Base-by-base conservation (phyloP, 169 alveolate species). In the Cryptosporidium meleagridis region DNA sequence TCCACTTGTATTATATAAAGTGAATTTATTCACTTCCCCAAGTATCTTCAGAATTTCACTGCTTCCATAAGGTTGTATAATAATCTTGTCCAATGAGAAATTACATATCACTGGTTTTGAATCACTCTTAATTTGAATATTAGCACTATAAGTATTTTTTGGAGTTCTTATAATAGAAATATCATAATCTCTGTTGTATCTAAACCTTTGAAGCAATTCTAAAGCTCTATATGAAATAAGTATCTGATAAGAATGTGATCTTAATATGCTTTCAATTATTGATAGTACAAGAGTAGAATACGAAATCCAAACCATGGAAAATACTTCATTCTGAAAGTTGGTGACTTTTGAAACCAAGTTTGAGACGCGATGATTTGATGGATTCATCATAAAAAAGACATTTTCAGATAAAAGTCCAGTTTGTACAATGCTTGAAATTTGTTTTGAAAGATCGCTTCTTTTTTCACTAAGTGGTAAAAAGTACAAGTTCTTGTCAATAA, bases 341-440 rank as follows among this genome's bases (percentile, higher is more conserved):
- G 68, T 41, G 4, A 80, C 75, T 9, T 65, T 80, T 65, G 61
- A 31, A 29, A 80, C 39, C 23, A 80, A 12, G 41, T 18, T 62
- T 61, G 87, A 37, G 14, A 80, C 59, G 12, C 75, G 58, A 31
- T 61, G 26, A 44, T 26, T 41, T 4, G 87, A 65, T 14, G 61
- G 73, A 62, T 61, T 41, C 3, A 33, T 75, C 41, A 41, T 61
- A 29, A 80, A 80, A 21, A 80, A 80, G 8, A 65, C 87, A 61
- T 80, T 61, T 21, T 80, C 87, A 0, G 87, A 61, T 9, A 80
- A 31, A 26, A 65, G 52, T 45, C 87, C 87, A n/a, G 53, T 41
- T 26, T 80, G 87, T 14, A 80, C 26, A 8, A 80, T 41, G 16
- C 87, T 80, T 4, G 41, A 59, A 21, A 80, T 80, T 21, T 80